Evolutionary conservation across 2,329 filamentous ascomycete genomes (phyloP).

Genomic region (Colletotrichum tropicicola): DNA sequence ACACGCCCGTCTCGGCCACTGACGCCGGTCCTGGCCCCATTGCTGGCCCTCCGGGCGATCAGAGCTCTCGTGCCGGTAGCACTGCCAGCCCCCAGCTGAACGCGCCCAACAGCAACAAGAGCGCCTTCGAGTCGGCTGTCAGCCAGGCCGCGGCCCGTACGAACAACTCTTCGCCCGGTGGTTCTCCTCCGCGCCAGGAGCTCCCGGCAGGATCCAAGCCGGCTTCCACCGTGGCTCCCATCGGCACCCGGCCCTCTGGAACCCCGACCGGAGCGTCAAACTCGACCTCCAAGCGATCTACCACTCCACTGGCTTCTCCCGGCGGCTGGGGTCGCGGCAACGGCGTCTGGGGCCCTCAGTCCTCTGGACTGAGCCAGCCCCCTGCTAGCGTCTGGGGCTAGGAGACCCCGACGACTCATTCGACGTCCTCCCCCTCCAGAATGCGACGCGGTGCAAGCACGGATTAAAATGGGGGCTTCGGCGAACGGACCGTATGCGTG

Average conservation of each 20-base stretch:
- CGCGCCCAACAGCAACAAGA: constrained; percentile 60
- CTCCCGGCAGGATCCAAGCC: constrained; percentile 63
- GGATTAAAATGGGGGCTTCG: background rate
- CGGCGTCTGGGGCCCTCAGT: constrained; percentile 82
- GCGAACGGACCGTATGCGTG: constrained; percentile 7
- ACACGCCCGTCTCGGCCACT: constrained; percentile 49
- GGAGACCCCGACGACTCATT: background rate
- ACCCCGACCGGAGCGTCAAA: constrained; percentile 55
- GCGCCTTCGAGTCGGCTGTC: constrained; percentile 65
- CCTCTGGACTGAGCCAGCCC: constrained; percentile 77
- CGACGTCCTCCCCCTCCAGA: background rate
- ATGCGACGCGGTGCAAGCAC: constrained; percentile 4
- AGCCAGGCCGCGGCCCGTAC: constrained; percentile 83
- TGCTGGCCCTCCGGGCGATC: constrained; percentile 60
- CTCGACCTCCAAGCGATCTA: constrained; percentile 77
- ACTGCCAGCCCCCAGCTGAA: constrained; percentile 84
- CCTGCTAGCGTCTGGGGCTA: constrained; percentile 97
- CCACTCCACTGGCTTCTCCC: constrained; percentile 91
- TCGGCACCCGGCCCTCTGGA: constrained; percentile 84
- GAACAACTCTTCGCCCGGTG: constrained; percentile 84
- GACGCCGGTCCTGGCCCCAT: constrained; percentile 47
- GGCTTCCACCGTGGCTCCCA: constrained; percentile 81
- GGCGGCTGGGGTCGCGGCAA: constrained; percentile 83
- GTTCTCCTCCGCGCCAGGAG: constrained; percentile 78
- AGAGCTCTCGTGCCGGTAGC: constrained; percentile 80